Conservation (phyloP, 2,329 filamentous ascomycete genomes). For the Beauveria pseudobassiana region DNA sequence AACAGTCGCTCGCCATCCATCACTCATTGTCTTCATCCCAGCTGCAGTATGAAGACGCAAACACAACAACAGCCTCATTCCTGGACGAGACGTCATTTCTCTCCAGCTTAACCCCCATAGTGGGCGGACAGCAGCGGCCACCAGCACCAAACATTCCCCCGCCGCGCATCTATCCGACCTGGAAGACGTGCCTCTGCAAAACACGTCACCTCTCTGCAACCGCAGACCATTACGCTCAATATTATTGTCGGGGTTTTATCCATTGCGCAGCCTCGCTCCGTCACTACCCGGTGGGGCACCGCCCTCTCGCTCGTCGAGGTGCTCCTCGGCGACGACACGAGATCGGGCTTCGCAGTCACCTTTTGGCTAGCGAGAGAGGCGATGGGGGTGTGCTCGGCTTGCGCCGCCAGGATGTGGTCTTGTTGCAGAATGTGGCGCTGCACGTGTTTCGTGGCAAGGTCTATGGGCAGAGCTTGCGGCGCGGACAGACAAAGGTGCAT, state of each 20-base stretch:
- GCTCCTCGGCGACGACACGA: constrained; percentile 78
- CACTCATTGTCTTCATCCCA: constrained; percentile 59
- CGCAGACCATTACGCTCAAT: constrained; percentile 76
- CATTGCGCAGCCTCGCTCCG: constrained; percentile 56
- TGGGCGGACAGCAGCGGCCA: constrained; percentile 7
- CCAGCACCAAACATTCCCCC: constrained; percentile 20
- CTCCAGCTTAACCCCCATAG: constrained; percentile 16
- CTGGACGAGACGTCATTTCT: constrained; percentile 29
- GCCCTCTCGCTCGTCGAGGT: constrained; percentile 65
- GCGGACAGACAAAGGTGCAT: constrained; percentile 60
- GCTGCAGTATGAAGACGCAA: constrained; percentile 26
- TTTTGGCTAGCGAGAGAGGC: constrained; percentile 62
- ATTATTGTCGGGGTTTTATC: constrained; percentile 74
- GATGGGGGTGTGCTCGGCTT: constrained; percentile 37
- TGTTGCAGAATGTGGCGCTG: constrained; percentile 73
- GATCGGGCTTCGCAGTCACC: constrained; percentile 69
- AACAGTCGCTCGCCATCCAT: constrained; percentile 68
- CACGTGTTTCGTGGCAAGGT: constrained; percentile 68
- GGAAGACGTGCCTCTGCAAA: constrained; percentile 56
- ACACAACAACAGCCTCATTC: constrained; percentile 22
- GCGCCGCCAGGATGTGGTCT: constrained; percentile 65
- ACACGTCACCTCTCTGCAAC: constrained; percentile 59
- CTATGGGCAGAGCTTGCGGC: constrained; percentile 74
- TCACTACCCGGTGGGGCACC: constrained; percentile 58
- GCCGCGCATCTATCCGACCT: constrained; percentile 45